Percentiles rank a stretch among this genome's conserved stretches.
Conservation (phyloP, 202 grass and related monocot genomes). For the Carex arenaria region DNA sequence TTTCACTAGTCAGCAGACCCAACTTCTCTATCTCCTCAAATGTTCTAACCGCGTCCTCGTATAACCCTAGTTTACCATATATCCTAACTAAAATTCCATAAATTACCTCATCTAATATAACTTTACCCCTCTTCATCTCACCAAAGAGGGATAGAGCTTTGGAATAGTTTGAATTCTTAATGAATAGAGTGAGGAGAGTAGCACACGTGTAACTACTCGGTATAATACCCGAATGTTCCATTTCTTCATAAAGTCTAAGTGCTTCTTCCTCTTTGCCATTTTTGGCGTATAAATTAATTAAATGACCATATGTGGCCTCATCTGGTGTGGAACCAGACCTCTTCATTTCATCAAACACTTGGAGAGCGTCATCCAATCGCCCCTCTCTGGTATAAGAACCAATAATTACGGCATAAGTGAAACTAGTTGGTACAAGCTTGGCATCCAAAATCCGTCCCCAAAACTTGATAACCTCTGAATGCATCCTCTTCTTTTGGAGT, state of each 20-base stretch:
- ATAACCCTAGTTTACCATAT: constrained; percentile 70
- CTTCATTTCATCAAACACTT: constrained; percentile 53
- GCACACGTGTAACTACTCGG: constrained; percentile 92
- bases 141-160: constrained; percentile 69
- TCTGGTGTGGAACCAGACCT: constrained; percentile 38
- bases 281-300: constrained; percentile 64
- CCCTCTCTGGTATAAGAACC: constrained; percentile 48
- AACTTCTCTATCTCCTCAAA: constrained; percentile 64
- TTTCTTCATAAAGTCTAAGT: constrained; percentile 62
- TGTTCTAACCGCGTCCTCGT: constrained; percentile 52
- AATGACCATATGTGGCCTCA: constrained; percentile 48
- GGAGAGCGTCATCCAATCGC: constrained; percentile 53
- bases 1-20: constrained; percentile 49
- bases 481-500: constrained; percentile 85
- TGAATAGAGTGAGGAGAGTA: constrained; percentile 55
- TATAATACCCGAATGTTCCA: constrained; percentile 42
- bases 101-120: constrained; percentile 76
- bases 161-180: constrained; percentile 73
- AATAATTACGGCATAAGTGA: constrained; percentile 61
- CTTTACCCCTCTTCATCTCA: constrained; percentile 58
- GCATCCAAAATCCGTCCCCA: constrained; percentile 67
- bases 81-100: constrained; percentile 87
- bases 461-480: constrained; percentile 52
- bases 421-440: constrained; percentile 45
- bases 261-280: constrained; percentile 54